Conservation (phyloP, 495 filamentous ascomycete species). For the Neurospora tetrasperma region DNA sequence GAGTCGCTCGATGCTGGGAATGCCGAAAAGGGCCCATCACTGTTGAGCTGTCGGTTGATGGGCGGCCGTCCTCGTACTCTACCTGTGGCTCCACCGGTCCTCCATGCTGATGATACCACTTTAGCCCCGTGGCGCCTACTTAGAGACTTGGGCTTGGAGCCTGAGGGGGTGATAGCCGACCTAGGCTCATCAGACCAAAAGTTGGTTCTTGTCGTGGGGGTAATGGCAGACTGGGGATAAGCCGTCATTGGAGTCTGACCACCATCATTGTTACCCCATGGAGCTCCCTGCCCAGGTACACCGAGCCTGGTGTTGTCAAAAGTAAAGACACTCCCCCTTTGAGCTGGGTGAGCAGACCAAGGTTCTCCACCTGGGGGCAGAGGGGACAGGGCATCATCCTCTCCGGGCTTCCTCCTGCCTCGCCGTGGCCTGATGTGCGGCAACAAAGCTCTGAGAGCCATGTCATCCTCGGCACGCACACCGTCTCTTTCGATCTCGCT, state of each 20-base stretch:
- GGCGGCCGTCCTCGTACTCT: constrained; percentile 81
- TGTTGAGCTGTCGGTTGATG: constrained; percentile 51
- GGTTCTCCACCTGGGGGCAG: constrained; percentile 42
- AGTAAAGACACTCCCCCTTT: constrained; percentile 24
- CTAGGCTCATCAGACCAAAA: constrained; percentile 40
- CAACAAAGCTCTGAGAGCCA: constrained; percentile 78
- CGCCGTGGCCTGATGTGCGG: constrained; percentile 86
- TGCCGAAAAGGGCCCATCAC: constrained; percentile 74
- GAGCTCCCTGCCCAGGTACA: constrained; percentile 6
- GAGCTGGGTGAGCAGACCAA: constrained; percentile 40
- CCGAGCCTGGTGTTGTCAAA: constrained; percentile 22
- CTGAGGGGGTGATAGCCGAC: constrained; percentile 61
- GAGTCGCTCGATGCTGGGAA: constrained; percentile 63
- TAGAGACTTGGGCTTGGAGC: constrained; percentile 53
- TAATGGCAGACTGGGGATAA: constrained; percentile 23
- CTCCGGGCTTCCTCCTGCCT: constrained; percentile 74
- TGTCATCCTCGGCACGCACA: constrained; percentile 82
- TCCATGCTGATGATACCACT: constrained; percentile 92
- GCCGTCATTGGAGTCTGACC: constrained; percentile 41
- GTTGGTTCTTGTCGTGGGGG: constrained; percentile 12
- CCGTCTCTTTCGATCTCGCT: constrained; percentile 65
- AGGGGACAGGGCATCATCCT: constrained; percentile 50
- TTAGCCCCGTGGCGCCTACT: constrained; percentile 77
- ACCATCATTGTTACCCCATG: constrained; percentile 28
- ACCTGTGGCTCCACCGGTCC: constrained; percentile 57